Base-by-base conservation (phyloP, 2,329 filamentous ascomycete genomes). In the Colletotrichum sp. region DNA sequence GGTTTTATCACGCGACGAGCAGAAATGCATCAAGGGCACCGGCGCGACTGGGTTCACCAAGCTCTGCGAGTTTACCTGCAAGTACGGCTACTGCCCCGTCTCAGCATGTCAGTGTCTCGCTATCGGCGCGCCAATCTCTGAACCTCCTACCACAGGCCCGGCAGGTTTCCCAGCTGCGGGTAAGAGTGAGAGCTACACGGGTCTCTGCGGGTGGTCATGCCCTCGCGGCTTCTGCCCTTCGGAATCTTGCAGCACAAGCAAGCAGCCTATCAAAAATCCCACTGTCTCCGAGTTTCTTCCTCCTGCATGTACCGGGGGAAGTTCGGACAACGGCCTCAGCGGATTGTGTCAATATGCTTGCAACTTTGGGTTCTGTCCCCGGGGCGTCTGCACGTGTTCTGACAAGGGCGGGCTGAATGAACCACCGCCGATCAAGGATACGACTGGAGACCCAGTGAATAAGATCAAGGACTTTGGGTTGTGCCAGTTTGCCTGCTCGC, bases 401-500 rank as follows among this genome's bases (percentile, higher is more conserved):
- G 5, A 10, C 15, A 25, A 27, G 27, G 55, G 55, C 22, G 55
- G 55, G 22, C 6, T 58, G 55, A 58, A n/a, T 3, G 55, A 58
- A 28, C 55, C 55, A 28, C 55, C 25, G 0, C 22, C 25, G 9
- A 25, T 6, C 8, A 58, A 58, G 55, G 55, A 58, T 1, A 65
- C 39, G 25, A 56, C 39, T 0, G 25, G 7, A 22, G 30, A 56
- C 10, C 43, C 58, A 28, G 27, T 61, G 28, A 18, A 32, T 61
- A 78, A 1, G 81, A 80, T 7, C 78, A 82, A 34, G 77, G 80
- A 88, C 76, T 73, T 82, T 32, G 86, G 86, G 1, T 81, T 89
- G 18, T 89, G 88, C 76, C 86, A 83, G 66, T 89, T 83, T 74
- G 81, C 86, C 6, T 88, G 87, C 55, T 84, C 83, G 72, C 85